Conservation (phyloP, 2,329 filamentous ascomycete species). For the Periconia macrospinosa region DNA sequence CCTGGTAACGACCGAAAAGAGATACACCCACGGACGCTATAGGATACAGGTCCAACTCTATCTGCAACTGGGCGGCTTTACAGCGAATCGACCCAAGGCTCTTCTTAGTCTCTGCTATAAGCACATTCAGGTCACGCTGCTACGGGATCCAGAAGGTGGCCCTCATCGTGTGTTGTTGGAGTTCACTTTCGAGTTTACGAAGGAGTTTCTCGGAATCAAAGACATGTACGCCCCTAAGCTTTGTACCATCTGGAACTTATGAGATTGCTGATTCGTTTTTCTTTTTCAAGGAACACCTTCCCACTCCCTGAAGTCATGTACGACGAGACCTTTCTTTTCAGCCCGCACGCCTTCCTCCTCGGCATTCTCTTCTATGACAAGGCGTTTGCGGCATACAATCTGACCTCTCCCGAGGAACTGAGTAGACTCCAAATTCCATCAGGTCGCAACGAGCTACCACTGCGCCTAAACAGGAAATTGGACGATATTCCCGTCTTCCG, state of each 20-base stretch:
- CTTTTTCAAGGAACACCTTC: slow-evolving; percentile 30
- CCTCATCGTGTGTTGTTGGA: slow-evolving; percentile 14
- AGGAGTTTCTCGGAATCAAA: slow-evolving; percentile 16
- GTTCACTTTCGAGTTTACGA: slow-evolving; percentile 21
- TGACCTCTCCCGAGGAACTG: slow-evolving; percentile 37
- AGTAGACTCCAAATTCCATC: slow-evolving; percentile 39
- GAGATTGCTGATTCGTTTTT: no score
- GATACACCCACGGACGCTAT: slow-evolving; percentile 8
- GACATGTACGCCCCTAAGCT: slow-evolving; percentile 24
- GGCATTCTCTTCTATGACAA: slow-evolving; percentile 36
- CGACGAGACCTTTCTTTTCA: slow-evolving; percentile 36
- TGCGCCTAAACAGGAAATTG: slow-evolving; percentile 37
- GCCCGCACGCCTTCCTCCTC: slow-evolving; percentile 33
- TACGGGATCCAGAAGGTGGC: slow-evolving; percentile 15
- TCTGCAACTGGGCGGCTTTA: slow-evolving; percentile 12
- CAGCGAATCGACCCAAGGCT: slow-evolving; percentile 11
- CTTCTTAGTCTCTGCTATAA: slow-evolving; percentile 16
- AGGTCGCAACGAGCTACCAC: slow-evolving; percentile 32
- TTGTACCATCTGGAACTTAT: no score
- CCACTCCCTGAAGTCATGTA: slow-evolving; percentile 36
- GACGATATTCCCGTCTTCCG: slow-evolving; percentile 37
- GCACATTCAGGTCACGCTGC: slow-evolving; percentile 16
- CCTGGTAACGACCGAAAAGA: slow-evolving; percentile 11
- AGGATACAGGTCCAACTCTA: slow-evolving; percentile 14
- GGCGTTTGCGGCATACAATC: slow-evolving; percentile 35